Evolutionary conservation across 768 basidiomycete genomes (phyloP), one percentile per base, ranked within the genome.

Genomic region (Tulasnella sp.): DNA sequence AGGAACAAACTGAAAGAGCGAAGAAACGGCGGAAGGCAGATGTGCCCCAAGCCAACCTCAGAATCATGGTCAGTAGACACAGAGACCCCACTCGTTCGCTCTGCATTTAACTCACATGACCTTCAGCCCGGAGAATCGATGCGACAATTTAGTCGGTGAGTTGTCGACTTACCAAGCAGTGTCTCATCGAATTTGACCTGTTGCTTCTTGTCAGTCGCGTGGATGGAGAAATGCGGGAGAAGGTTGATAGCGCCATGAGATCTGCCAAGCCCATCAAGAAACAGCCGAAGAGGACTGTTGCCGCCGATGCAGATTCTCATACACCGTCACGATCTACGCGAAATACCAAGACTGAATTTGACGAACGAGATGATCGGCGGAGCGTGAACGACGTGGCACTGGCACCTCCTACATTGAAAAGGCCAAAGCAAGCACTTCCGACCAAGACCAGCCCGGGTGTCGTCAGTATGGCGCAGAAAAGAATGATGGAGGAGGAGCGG

Each of bases 401-500:
- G 8, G 54, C 54, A 42, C 54, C 54, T 42, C 54, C 54, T 15
- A 46, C 41, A 29, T 24, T 56, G 15, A 44, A 38, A 42, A 22
- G 27, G 44, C 54, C 34, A 38, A 38, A 38, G 15, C 34, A 38
- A 38, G 15, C 34, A 7, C 15, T 38, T 7, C 34, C 34, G 34
- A 15, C 34, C 7, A 5, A 38, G 34, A 38, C 7, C 34, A 15
- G 34, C 15, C 34, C 15, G 34, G 15, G 54, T 44, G n/a, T 56
- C 41, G 21, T 38, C 54, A 25, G 54, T 44, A 38, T 38, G 34
- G 34, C 34, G 54, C 54, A 56, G 12, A 43, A 29, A 42, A 56
- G 54, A 43, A 43, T 56, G 54, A 59, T 59, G 57, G 57, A 49
- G 25, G 48, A 21, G 31, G 57, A 59, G 42, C 21, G 57, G 19